Evolutionary conservation across 768 basidiomycete species (phyloP), one percentile per base, ranked within the genome.

Genomic region (Leucocoprinus birnbaumii): DNA sequence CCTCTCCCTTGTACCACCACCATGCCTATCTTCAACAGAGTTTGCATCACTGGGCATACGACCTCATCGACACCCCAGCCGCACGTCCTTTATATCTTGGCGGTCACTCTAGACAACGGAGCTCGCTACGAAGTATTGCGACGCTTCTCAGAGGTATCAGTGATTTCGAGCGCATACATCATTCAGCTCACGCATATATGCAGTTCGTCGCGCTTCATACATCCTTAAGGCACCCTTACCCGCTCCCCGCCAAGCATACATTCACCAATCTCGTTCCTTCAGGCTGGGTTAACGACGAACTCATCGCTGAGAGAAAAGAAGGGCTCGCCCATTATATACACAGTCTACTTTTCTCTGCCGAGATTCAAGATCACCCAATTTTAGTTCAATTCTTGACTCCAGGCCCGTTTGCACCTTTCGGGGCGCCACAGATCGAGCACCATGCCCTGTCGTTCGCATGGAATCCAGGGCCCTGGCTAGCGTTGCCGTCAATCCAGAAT

Each of bases 171-270:
- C 11, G 35, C 16, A 53, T 34, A 42, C 14, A 41, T 31, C n/a
- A 38, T 21, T 53, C 34, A 27, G 24, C 7, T 25, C 37, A 22
- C n/a, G 25, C 37, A 46, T 18, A 25, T n/a, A 25, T 16, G 13
- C 51, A 73, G 72, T 71, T 72, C 46, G 63, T 66, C 19, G 58
- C 68, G 14, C 71, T 80, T 45, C 75, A 80, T 59, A 62, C 65
- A 66, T 60, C 67, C n/a, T 63, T 80, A 24, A 66, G 68, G 42
- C 73, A 78, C 56, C 63, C 69, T 0, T 73, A 68, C 56, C 51
- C 61, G 10, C 73, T 84, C 9, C 80, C 82, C 10, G 78, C 80
- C 3, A 82, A 80, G 65, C 75, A 77, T n/a, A 66, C 76, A 19
- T 64, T 82, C 5, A 64, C 67, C n/a, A 72, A 71, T 1, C 78